Evolutionary conservation across 352 stramenopile species (phyloP).

Genomic region (Phytophthora hibernalis): DNA sequence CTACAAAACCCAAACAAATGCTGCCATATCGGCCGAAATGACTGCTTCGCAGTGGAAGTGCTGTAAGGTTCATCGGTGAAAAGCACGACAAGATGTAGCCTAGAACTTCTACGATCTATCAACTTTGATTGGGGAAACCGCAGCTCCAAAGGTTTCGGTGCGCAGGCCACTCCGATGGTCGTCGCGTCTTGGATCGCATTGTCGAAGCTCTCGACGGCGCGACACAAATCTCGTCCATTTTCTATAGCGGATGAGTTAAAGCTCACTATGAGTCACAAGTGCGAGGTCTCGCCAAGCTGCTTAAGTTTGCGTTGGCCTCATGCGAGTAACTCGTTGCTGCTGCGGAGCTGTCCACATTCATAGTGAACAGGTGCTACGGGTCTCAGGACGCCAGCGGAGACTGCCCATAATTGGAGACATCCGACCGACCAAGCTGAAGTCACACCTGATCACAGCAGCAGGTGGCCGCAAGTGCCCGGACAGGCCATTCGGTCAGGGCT

Average conservation of each 20-base stretch:
- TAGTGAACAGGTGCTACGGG: conserved; percentile 12
- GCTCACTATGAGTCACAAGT: conserved; percentile 3
- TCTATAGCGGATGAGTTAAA: conserved; percentile 14
- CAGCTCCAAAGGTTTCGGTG: conserved; percentile 25
- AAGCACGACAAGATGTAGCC: no score
- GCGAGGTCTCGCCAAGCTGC: conserved; percentile 10
- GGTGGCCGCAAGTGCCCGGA: conserved; percentile 11
- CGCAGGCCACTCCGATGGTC: conserved; percentile 22
- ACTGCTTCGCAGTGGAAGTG: no score
- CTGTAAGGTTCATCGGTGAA: no score
- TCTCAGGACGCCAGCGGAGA: neutral
- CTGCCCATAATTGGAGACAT: neutral
- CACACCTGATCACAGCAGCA: conserved; percentile 6
- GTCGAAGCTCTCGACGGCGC: conserved; percentile 26
- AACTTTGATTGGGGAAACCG: conserved; percentile 19
- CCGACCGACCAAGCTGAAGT: neutral
- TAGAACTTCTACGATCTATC: conserved; percentile 21
- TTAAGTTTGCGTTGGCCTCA: neutral
- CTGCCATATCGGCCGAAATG: neutral
- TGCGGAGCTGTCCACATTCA: neutral
- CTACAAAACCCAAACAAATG: no score
- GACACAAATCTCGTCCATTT: conserved; percentile 29
- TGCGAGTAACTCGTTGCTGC: no score
- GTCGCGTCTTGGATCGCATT: conserved; percentile 19
- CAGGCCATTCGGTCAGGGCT: conserved; percentile 33